A percentile compares a stretch with the other conserved stretches of the same genome.
Conservation (phyloP, 2,329 filamentous ascomycete genomes). For the Leptographium procerum region DNA sequence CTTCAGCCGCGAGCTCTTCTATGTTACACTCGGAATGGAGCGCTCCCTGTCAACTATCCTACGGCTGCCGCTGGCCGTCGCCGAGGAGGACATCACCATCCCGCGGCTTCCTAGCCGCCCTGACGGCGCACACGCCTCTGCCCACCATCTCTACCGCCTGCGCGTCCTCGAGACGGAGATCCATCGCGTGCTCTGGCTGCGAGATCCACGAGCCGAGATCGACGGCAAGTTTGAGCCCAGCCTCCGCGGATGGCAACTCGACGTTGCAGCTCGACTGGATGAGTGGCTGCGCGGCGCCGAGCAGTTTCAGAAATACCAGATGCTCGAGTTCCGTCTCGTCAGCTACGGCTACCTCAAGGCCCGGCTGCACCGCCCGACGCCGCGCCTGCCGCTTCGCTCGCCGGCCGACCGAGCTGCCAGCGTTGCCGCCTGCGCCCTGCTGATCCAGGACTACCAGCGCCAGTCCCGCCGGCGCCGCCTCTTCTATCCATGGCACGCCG, state of each 20-base stretch:
- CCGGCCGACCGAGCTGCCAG: background rate
- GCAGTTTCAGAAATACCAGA: background rate
- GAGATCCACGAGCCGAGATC: background rate
- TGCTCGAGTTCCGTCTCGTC: background rate
- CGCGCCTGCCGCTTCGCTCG: background rate
- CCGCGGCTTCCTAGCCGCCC: background rate
- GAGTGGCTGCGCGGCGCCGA: background rate
- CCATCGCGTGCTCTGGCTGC: slow-evolving; percentile 3
- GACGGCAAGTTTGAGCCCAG: background rate
- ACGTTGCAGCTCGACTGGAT: background rate
- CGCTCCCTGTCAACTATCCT: background rate
- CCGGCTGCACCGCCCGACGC: background rate
- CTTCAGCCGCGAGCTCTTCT: background rate
- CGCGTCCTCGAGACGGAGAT: background rate
- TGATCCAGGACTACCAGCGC: slow-evolving; percentile 2
- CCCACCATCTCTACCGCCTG: background rate
- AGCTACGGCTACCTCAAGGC: background rate
- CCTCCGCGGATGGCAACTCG: background rate
- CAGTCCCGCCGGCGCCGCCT: background rate
- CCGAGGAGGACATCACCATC: background rate
- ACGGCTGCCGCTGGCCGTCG: background rate
- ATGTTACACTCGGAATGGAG: background rate
- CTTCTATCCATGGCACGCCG: slow-evolving; percentile 1
- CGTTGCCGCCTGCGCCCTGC: background rate
- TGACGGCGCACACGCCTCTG: background rate